Base-by-base conservation (phyloP, 2,329 filamentous ascomycete species). In the Aspergillus hiratsukae region DNA sequence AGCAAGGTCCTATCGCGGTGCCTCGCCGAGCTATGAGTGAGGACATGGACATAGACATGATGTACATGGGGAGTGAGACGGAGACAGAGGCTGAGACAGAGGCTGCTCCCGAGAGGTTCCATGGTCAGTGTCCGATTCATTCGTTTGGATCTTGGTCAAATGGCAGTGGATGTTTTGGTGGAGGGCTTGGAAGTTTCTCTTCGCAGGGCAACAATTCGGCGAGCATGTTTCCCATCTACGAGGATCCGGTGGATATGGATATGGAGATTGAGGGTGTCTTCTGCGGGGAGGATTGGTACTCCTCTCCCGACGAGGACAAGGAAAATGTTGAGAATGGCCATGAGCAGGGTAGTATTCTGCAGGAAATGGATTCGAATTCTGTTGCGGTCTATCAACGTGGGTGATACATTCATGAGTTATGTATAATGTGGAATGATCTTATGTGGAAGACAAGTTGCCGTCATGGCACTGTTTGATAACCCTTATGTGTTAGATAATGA, bases 161-260 rank as follows among this genome's bases (percentile, higher is more conserved):
- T 21, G n/a, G 6, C 14, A 41, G 3, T n/a, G 37, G 37, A n/a
- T 11, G 21, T 23, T 11, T 46, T 23, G 23, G 23, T 17, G 21
- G 9, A 11, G 11, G 21, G 23, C 10, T 14, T 21, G 23, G 23
- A 25, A 23, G 23, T 23, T 46, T 46, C 21, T 14, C 43, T 14
- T 46, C 43, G 21, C 21, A 27, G 23, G 2, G 9, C 19, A 23
- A 23, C 4, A 25, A 46, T 46, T 23, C 21, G 40, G 3, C 40
- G 0, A 23, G 14, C 43, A 19, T 45, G 19, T 65, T 65, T 43
- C 31, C 45, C 10, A 66, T 66, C 48, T 64, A 62, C 52, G 64
- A 66, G 48, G 64, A 66, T 29, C 50, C 58, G 8, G 56, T 60
- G 4, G 50, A 54, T 35, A 57, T 59, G 37, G 57, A 54, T 35